These are phyloP conservation scores for Rhynchospora breviuscula DNA, from an alignment of 176 grass and related monocot genomes.

Conservation along the genomic window DNA sequence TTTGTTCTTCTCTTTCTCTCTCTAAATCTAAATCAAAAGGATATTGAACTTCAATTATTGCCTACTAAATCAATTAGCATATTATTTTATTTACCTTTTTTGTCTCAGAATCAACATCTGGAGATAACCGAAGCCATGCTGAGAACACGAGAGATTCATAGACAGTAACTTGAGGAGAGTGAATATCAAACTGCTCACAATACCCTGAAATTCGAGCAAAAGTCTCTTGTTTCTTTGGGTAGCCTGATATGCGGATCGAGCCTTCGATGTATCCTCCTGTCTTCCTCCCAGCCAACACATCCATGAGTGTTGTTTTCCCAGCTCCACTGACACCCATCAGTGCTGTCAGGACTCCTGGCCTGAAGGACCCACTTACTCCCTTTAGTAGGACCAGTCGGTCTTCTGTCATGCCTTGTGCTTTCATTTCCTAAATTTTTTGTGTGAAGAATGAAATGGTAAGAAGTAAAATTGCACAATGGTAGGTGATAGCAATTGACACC, in stretches of 20 bases:
- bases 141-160: constrained; percentile 82
- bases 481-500: background rate
- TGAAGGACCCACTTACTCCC: constrained; percentile 85
- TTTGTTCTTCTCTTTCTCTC: background rate
- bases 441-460: constrained; percentile 11
- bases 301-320: constrained; percentile 92
- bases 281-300: constrained; percentile 95
- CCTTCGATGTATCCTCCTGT: constrained; percentile 80
- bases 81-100: constrained; percentile 40
- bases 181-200: constrained; percentile 87
- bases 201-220: constrained; percentile 94
- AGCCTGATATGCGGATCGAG: constrained; percentile 75
- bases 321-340: constrained; percentile 97
- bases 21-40: background rate
- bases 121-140: constrained; percentile 80
- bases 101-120: constrained; percentile 54
- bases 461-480: background rate
- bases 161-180: constrained; percentile 81
- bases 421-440: constrained; percentile 74
- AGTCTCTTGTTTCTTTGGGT: constrained; percentile 85
- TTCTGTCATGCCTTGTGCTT: constrained; percentile 57
- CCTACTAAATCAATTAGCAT: no score
- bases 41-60: no score
- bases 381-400: constrained; percentile 69
- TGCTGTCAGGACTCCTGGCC: constrained; percentile 81